Evolutionary conservation across 352 stramenopile genomes (phyloP), one percentile per base, ranked within the genome.

Genomic region (Globisporangium recalcitrans): DNA sequence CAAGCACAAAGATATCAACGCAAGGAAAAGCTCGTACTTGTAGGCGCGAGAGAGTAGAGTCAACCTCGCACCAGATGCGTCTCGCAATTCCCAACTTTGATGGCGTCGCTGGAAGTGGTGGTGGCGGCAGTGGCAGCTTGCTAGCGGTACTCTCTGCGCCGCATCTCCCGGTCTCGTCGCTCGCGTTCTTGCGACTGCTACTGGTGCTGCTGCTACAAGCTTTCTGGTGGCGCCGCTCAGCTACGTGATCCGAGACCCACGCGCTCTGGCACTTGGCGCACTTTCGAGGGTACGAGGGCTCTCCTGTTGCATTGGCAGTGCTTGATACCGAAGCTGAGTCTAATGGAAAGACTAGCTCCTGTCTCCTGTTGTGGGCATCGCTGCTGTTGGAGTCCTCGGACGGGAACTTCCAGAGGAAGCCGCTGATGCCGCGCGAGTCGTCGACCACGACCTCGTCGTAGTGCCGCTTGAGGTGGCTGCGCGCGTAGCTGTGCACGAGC

Each of bases 391-490:
- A 87, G 21, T 78, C 80, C 69, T 90, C 80, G 0, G 78, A 88
- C 1, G 80, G 80, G 54, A 85, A 90, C 54, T 90, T 90, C 80
- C 80, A 88, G 27, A 90, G 54, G 46, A 60, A 76, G 13, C 64
- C 73, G 36, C 70, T 61, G 32, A 77, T 72, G 19, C 64, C 67
- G 51, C 65, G 64, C 22, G 58, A 27, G 46, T 72, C 67, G 36
- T 67, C 52, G 21, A 46, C 31, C n/a, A 44, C 62, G 32, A 52
- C 60, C 34, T 42, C 31, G 8, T 59, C 46, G 57, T 64, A 69
- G 5, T 5, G 46, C 52, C 58, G 40, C 52, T 67, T 68, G 9
- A 68, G 57, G 29, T 34, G 22, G 13, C 62, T 68, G 16, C 13
- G n/a, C 22, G 42, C 60, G 54, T 73, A 78, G 0, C 62, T 56